phyloP scores from a whole-genome alignment of 768 basidiomycete species.

The Tubosaeta sp. region DNA sequence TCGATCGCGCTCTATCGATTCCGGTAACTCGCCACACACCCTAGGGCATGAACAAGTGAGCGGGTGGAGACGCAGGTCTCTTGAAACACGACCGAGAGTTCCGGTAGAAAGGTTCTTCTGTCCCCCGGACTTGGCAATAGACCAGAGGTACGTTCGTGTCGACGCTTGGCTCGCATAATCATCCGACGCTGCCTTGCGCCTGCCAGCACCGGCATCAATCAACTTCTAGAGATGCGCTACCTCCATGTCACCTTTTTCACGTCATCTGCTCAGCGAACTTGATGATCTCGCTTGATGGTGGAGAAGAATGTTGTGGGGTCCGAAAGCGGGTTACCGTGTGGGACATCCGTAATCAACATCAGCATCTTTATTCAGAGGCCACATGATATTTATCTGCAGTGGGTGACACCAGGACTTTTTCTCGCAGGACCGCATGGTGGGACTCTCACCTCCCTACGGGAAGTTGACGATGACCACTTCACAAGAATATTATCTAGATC shows the following conservation, averaged over 20 bases:
- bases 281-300: slow-evolving; percentile 16
- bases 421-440: not conserved
- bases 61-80: not conserved
- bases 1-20: not conserved
- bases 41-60: not conserved
- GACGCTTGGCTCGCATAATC: not conserved
- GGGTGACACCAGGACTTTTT: too few species aligned
- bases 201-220: not conserved
- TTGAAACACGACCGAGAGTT: not conserved
- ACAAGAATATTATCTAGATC: slow-evolving; percentile 1
- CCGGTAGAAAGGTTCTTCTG: too few species aligned
- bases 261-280: slow-evolving; percentile 1
- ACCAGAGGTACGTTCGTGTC: not conserved
- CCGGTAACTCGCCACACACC: slow-evolving; percentile 1
- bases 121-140: not conserved
- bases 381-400: not conserved
- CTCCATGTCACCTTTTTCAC: not conserved
- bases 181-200: not conserved
- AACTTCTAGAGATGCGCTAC: not conserved
- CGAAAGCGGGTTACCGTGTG: slow-evolving; percentile 12
- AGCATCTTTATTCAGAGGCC: slow-evolving; percentile 3
- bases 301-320: slow-evolving; percentile 25
- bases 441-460: too few species aligned
- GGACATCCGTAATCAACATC: slow-evolving; percentile 3
- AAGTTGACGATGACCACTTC: not conserved